Base-by-base conservation (phyloP, 352 stramenopile species). In the Globisporangium viniferum region DNA sequence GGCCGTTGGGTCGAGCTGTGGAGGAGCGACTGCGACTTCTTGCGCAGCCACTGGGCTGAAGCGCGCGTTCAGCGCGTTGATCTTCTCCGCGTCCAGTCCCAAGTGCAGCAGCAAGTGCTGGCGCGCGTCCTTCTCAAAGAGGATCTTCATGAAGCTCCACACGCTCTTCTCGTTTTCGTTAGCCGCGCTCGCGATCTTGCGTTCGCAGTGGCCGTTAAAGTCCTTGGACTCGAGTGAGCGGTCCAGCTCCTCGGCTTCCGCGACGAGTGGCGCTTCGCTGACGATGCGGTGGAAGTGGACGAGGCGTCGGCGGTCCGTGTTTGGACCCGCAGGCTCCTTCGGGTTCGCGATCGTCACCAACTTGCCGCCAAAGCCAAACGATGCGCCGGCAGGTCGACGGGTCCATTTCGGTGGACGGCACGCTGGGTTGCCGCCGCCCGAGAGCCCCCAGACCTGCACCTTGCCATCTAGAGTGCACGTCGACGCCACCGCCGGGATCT, bases 381-480 rank as follows among this genome's bases (percentile, higher is more conserved):
- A 93, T 6, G 97, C 97, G 55, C 91, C 91, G 46, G 81, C 89
- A 10, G 89, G 88, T 20, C 94, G 92, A 48, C 86, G 88, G 71
- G 97, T 94, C 97, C 97, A 99, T 73, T 98, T 98, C 1, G 97
- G 97, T 24, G 97, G 92, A 62, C 95, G 89, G 55, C 90, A 89
- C 41, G 79, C 85, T 54, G 86, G 77, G 57, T 91, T 97, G 1
- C 86, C 84, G 49, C 82, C 82, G 33, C 88, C 84, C n/a, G 82
- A 86, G 39, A 94, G 71, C 2, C 89, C 86, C 82, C 84, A 98
- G 22, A 98, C 84, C 78, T 99, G 93, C 41, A 99, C 81, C 72
- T 98, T 99, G 55, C 98, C 91, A 82, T 99, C 97, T 56, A 99
- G 90, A 20, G 94, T 98, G 73, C 94, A 99, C 10, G 97, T 97